Evolutionary conservation across 1,284 basidiomycete genomes (phyloP).

Genomic region (Chondrostereum purpureum): DNA sequence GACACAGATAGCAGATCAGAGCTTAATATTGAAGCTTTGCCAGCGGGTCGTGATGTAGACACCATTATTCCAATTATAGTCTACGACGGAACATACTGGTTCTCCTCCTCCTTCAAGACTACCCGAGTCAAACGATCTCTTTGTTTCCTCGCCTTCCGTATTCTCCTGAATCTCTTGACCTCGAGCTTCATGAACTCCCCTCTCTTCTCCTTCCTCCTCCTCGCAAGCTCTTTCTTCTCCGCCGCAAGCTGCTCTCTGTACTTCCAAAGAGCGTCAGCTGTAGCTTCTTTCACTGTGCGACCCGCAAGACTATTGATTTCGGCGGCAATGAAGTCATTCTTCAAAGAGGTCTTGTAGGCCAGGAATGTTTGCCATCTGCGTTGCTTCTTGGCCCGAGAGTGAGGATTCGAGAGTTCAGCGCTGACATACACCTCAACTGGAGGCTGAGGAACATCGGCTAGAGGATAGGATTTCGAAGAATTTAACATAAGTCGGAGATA

Average conservation of each 20-base stretch:
- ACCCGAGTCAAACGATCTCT: constrained; percentile 56
- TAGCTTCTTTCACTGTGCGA: constrained; percentile 51
- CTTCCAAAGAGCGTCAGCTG: constrained; percentile 66
- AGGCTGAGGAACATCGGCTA: constrained; percentile 27
- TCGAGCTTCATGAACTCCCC: constrained; percentile 43
- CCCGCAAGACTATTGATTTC: constrained; percentile 53
- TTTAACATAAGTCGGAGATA: constrained; percentile 55
- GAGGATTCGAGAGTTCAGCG: constrained; percentile 71
- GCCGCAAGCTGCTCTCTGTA: constrained; percentile 56
- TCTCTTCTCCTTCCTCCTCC: constrained; percentile 52
- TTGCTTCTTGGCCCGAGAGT: constrained; percentile 74
- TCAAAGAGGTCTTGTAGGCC: constrained; percentile 38
- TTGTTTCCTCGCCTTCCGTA: constrained; percentile 49
- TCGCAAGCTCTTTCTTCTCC: constrained; percentile 47
- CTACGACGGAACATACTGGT: constrained; percentile 58
- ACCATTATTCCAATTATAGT: too few relatives aligned
- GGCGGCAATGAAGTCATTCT: constrained; percentile 44
- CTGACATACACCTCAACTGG: constrained; percentile 61
- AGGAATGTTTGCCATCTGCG: constrained; percentile 60
- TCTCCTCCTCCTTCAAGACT: constrained; percentile 51
- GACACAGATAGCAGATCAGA: too few relatives aligned
- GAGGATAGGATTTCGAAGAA: constrained; percentile 29
- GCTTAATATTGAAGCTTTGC: too few relatives aligned
- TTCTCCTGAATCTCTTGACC: constrained; percentile 49
- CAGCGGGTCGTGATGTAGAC: too few relatives aligned